A percentile compares a stretch with the other conserved stretches of the same genome.
These are phyloP conservation scores for Zoysia matrella DNA, from an alignment of 202 grass and related monocot genomes.

Conservation along the genomic window DNA sequence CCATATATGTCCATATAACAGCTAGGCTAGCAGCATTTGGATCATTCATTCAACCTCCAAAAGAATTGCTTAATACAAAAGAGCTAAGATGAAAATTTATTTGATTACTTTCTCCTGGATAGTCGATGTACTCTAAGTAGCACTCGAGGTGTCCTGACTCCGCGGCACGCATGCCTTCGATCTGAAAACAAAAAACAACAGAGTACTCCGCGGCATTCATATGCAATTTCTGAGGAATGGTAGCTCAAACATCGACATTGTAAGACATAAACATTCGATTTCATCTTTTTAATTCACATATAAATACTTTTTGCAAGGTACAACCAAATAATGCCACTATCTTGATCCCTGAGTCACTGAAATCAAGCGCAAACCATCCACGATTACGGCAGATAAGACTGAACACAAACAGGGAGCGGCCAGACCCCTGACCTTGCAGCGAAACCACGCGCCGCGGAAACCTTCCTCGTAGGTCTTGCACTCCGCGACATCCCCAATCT, in stretches of 20 bases:
- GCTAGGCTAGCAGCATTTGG: neutral
- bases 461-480: slow-evolving; percentile 12
- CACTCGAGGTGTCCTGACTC: slow-evolving; percentile 36
- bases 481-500: slow-evolving; percentile 43
- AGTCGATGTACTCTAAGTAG: slow-evolving; percentile 55
- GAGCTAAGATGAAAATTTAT: neutral
- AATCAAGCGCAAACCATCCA: slow-evolving; percentile 8
- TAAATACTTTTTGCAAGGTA: neutral
- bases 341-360: neutral
- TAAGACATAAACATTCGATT: too few species aligned
- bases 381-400: neutral
- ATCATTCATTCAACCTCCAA: neutral
- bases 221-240: too few species aligned
- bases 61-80: slow-evolving; percentile 9
- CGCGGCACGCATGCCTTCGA: slow-evolving; percentile 40
- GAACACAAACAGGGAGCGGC: neutral
- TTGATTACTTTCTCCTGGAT: slow-evolving; percentile 43
- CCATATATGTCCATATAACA: neutral
- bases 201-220: too few species aligned
- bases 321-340: neutral
- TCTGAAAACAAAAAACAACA: slow-evolving; percentile 32
- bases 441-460: slow-evolving; percentile 53
- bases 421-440: slow-evolving; percentile 43
- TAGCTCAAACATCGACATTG: too few species aligned
- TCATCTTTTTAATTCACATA: too few species aligned